Base-by-base conservation (phyloP, 257 asterid genomes). In the Pogostemon cablin region DNA sequence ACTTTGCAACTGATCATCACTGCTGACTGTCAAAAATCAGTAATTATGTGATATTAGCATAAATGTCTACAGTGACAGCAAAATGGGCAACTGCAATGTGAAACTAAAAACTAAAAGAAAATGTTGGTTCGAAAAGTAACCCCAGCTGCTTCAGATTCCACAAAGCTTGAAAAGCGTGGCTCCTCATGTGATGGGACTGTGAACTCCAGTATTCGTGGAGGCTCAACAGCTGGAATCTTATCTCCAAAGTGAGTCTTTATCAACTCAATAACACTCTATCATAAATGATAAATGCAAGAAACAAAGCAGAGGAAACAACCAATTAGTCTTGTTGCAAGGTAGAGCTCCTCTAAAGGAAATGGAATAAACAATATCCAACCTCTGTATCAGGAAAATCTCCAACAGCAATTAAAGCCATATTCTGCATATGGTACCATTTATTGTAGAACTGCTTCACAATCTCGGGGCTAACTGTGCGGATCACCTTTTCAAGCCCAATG, bases 1-100 rank as follows among this genome's bases (percentile, higher is more conserved):
- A 90, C 83, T 84, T 92, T 90, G 92, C 97, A 92, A 76, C 96
- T 92, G 76, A 92, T 80, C 98, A 92, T 92, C 78, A 92, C 98
- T 58, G 98, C 98, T 8, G 98, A 88, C 97, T 92, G 95, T 74
- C 53, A 69, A 61, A 81, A 76, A 58, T 67, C 65, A 80, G 72
- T 76, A 9, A 55, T 56, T 32, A 67, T 65, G 62, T 70, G 69
- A 67, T 52, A 67, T 71, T 60, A 71, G 75, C 44, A 59, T 10
- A 15, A 41, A 66, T 17, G 68, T 66, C 59, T 15, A 47, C 7
- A 53, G 34, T 47, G 50, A 78, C 68, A 52, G 68, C 49, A 69
- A 72, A 68, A 39, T 25, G 52, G 52, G 49, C 37, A 38, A 53
- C 9, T 20, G 65, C 48, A 74, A 38, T 49, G 43, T 44, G 34